Evolutionary conservation across 2,329 filamentous ascomycete species (phyloP), one percentile per base, ranked within the genome.

Genomic region (Diaporthe batatas): DNA sequence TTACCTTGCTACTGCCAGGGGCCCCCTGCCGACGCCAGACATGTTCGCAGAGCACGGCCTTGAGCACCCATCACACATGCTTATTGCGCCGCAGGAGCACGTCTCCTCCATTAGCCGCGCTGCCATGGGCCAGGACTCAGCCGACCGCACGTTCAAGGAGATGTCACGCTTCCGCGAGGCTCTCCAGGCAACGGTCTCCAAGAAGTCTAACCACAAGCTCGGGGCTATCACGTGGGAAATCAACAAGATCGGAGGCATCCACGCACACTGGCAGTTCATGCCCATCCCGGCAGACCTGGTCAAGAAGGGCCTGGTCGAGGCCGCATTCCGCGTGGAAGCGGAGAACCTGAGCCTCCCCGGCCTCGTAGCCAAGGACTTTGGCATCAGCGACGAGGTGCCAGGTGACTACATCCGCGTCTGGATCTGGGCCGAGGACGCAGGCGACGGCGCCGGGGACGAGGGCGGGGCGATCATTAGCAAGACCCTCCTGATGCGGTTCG

Each of bases 141-240:
- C 91, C 4, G 84, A 85, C 12, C 88, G 86, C 32, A 93, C 94
- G 0, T 92, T 91, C 77, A 82, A 83, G 12, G 96, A 99, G 82
- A 98, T 99, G 95, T 89, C 87, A 21, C 91, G 89, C 57, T 98
- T 97, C 82, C 92, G 92, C 54, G 86, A 89, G 64, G 86, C 93
- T 0, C 86, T 98, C 62, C 94, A 98, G 79, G 87, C 86, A 58
- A 97, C 98, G 93, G 86, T 98, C 16, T 83, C 85, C n/a, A 83
- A 81, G 29, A 82, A 81, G 73, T 86, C 85, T 72, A 81, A 84
- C 79, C 84, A 88, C 75, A 88, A 88, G 75, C 90, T 98, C 1
- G 96, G 96, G 21, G 90, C 91, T 2, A 93, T 98, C 1, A 96
- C 94, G 0, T 99, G 94, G 91, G 96, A 98, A 83, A 95, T 99